Base-by-base conservation (phyloP, 768 basidiomycete species). In the Gymnopilus dilepis region DNA sequence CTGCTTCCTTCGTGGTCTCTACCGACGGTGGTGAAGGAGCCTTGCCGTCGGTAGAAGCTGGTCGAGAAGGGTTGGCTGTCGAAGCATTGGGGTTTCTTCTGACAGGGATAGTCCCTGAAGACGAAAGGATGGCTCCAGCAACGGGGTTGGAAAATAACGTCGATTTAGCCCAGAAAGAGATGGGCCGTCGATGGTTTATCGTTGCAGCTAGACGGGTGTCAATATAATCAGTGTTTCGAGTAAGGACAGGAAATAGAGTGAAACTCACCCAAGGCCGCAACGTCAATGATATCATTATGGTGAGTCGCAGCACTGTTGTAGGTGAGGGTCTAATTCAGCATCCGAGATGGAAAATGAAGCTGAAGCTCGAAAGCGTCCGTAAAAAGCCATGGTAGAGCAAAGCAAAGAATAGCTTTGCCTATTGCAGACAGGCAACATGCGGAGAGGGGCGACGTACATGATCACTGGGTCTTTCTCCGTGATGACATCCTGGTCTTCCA, bases 151-250 rank as follows among this genome's bases (percentile, higher is more conserved):
- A 76, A 74, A 92, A 92, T 67, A 92, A 76, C 0, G 78, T 82
- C 26, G 87, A 84, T 69, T 91, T 92, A n/a, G 88, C 87, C 88
- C 90, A 85, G 71, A 81, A 85, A 56, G 84, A 86, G 33, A 92
- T 72, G 41, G 77, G 79, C 26, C 86, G 81, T 34, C 80, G 77
- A 66, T 88, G 75, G 3, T 89, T 87, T 51, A 91, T 82, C 17
- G 82, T 88, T 40, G 77, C 82, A 56, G 83, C 85, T 79, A 67
- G 12, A 54, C 7, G 28, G 37, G 59, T 12, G 62, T 12, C 11
- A 53, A 3, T 34, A 13, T 21, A 7, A n/a, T 19, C 28, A 58
- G 30, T 53, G 28, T 19, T 37, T 30, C 53, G 33, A 48, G 40
- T 42, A 42, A 30, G 9, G 17, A 38, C 7, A 53, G 22, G 11